These are phyloP conservation scores for Saccharomycopsis hybrid DNA, from an alignment of 1,139 yeast species.

Conservation along the genomic window DNA sequence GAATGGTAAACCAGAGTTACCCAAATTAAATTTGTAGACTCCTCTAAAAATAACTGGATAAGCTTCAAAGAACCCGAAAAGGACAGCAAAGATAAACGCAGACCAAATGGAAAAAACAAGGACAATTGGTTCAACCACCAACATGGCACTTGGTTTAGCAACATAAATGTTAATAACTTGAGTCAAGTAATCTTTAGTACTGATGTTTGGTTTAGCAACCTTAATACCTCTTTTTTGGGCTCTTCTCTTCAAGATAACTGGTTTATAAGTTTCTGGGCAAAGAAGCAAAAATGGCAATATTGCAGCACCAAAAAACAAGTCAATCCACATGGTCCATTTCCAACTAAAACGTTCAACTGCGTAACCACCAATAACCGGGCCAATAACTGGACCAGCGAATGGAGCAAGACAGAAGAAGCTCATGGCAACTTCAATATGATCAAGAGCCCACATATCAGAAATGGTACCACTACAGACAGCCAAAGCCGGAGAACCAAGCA, in stretches of 20 bases:
- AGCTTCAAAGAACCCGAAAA: slow-evolving; percentile 74
- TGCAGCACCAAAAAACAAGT: slow-evolving; percentile 65
- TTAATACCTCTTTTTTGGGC: slow-evolving; percentile 54
- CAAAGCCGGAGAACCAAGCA: slow-evolving; percentile 77
- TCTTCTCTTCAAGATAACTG: slow-evolving; percentile 48
- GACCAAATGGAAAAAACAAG: slow-evolving; percentile 58
- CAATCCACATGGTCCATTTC: slow-evolving; percentile 78
- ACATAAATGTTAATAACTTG: slow-evolving; percentile 40
- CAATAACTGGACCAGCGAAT: slow-evolving; percentile 74
- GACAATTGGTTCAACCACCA: slow-evolving; percentile 64
- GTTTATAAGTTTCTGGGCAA: slow-evolving; percentile 68
- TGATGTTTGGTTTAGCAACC: slow-evolving; percentile 32
- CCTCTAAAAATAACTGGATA: slow-evolving; percentile 67
- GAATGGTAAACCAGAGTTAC: slow-evolving; percentile 62
- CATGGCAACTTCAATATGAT: slow-evolving; percentile 61
- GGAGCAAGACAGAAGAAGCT: slow-evolving; percentile 65
- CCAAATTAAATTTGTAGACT: slow-evolving; percentile 49
- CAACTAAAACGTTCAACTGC: slow-evolving; percentile 63
- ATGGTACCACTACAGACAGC: slow-evolving; percentile 86
- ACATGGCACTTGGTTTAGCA: slow-evolving; percentile 58
- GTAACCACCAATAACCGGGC: slow-evolving; percentile 79
- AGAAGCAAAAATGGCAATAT: slow-evolving; percentile 49
- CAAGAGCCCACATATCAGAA: slow-evolving; percentile 67
- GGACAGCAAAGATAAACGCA: slow-evolving; percentile 67
- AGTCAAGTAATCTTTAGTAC: slow-evolving; percentile 30